Evolutionary conservation across 495 filamentous ascomycete genomes (phyloP), one percentile per base, ranked within the genome.

Genomic region (Diplogelasinospora grovesii): DNA sequence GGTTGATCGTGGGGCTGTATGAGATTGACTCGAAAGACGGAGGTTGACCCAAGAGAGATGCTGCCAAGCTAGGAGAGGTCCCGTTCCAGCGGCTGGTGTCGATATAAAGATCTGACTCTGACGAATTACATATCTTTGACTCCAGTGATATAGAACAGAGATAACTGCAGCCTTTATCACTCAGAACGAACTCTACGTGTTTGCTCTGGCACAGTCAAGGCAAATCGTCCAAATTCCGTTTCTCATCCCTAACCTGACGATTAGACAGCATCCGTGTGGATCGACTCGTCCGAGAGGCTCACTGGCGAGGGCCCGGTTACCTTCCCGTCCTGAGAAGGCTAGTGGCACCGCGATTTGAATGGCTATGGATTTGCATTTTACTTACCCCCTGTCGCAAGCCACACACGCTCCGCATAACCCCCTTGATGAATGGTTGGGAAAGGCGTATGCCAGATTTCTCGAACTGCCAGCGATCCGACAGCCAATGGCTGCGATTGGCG

Each of bases 401-500:
- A n/a, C 15, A n/a, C 43, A 38, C 22, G 33, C 33, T 27, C 34
- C 45, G 56, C 54, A 57, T 54, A 39, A 48, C 40, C 41, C 54
- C 48, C 32, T 46, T 48, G 57, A 59, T 61, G 54, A 56, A 56
- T 54, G 50, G 57, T 22, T 49, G 41, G 21, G 33, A 26, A 45
- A 39, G 23, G 28, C 19, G 40, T 31, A 40, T 16, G 31, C 34
- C 20, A 35, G 36, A 48, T 24, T 33, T 41, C 36, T 39, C 25
- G 29, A 38, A 26, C 20, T 54, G 48, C 44, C 48, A 53, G 56
- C 44, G 39, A 47, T 50, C 39, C 19, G 16, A 41, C 37, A 19
- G 30, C 28, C 36, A 36, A 24, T 36, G 39, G 46, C 19, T 47
- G 41, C 40, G 33, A 65, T 65, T 65, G 60, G 60, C 43, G 46